Evolutionary conservation across 2,329 filamentous ascomycete species (phyloP), one percentile per base, ranked within the genome.

Genomic region (Calonectria honghensis): DNA sequence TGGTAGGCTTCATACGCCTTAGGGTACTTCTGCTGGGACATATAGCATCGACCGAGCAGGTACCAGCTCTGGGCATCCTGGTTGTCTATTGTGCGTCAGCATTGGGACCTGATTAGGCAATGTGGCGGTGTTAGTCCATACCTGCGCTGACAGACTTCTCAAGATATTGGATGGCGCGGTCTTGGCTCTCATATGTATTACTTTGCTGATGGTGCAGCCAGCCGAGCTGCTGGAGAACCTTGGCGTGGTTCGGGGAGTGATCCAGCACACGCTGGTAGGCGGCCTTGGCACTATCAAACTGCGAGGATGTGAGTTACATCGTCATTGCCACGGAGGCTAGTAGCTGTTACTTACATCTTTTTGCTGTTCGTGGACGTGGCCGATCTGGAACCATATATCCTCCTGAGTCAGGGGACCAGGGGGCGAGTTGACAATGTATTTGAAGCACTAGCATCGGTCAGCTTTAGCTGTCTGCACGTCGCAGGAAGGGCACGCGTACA

Each of bases 361-460:
- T 85, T 98, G 96, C 82, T 98, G 97, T 84, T 99, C 97, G 82
- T 99, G 96, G 65, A 99, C 97, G 85, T 99, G 97, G 32, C 97
- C 97, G 82, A 99, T 98, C 85, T 99, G 97, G 88, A 99, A 99
- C 96, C 96, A 98, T 75, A 99, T 99, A 81, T 99, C 97, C 85
- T 98, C 96, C 84, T 98, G 96, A 0, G 96, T 98, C 80, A 99
- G 86, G 3, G 97, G 97, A 5, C 95, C 93, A 4, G 97, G 97
- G 35, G 97, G 96, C 68, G 98, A 96, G 79, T 92, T 94, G 77
- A 98, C 96, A 79, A 99, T 99, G 84, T 98, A 98, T 86, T 97
- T 97, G 88, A 99, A 99, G 88, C 97, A 98, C 95, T 98, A 73
- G 20, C 29, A 35, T 24, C 65, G 64, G 65, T 79, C 32, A 73